Evolutionary conservation across 805 yeast species (phyloP).

Genomic region (Vanderwaltozyma verrucispora): DNA sequence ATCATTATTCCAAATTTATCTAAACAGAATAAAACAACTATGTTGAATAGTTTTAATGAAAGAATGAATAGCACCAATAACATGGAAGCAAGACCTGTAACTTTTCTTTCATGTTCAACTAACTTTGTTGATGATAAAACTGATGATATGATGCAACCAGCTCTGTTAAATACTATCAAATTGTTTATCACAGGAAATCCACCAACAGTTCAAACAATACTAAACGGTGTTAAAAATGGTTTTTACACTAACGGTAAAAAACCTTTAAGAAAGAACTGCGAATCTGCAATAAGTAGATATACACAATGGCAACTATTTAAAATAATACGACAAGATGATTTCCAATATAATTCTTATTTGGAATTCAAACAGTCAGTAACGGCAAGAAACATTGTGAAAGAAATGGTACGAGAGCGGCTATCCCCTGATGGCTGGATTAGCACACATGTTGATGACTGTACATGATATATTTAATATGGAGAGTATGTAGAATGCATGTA

Average conservation of each 20-base stretch:
- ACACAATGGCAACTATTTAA: slow-evolving; percentile 18
- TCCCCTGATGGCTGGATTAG: slow-evolving; percentile 38
- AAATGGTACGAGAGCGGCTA: slow-evolving; percentile 16
- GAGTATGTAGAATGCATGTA: no score
- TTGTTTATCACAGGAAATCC: slow-evolving; percentile 4
- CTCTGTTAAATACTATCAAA: slow-evolving; percentile 14
- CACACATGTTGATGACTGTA: slow-evolving; percentile 37
- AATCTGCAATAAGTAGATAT: slow-evolving; percentile 17
- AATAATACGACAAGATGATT: background rate
- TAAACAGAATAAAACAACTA: background rate
- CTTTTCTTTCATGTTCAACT: slow-evolving; percentile 7
- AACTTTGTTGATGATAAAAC: slow-evolving; percentile 14
- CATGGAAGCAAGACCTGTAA: no score
- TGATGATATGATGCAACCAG: slow-evolving; percentile 9
- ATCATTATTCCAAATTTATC: slow-evolving; percentile 36
- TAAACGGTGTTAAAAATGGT: slow-evolving; percentile 56
- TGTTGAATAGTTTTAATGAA: slow-evolving; percentile 11
- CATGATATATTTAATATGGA: background rate
- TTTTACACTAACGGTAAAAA: slow-evolving; percentile 33
- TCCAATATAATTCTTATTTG: slow-evolving; percentile 17
- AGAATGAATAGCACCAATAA: no score
- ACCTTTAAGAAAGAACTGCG: slow-evolving; percentile 35
- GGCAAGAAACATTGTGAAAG: slow-evolving; percentile 27
- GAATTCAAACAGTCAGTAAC: slow-evolving; percentile 23
- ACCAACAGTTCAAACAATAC: slow-evolving; percentile 28